Conservation (phyloP, 768 basidiomycete genomes). For the Brasilioporus rufonigricans region DNA sequence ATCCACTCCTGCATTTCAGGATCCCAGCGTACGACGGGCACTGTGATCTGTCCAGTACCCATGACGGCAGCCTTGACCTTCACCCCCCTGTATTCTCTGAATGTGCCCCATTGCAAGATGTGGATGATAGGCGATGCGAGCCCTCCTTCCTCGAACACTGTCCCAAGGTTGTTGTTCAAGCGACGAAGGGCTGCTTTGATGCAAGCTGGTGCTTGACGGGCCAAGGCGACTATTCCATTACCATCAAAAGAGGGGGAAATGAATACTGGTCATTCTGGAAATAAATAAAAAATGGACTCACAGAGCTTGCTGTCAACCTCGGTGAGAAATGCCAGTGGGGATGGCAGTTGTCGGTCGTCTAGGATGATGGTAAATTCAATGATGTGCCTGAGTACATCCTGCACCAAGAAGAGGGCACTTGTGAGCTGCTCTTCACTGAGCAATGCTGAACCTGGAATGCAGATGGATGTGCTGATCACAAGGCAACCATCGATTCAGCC, state of each 20-base stretch:
- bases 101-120: constrained; percentile 14
- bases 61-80: constrained; percentile 6
- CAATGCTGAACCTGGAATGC: neutral
- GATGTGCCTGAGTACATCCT: constrained; percentile 7
- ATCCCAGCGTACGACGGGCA: constrained; percentile 16
- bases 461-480: constrained; percentile 2
- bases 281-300: neutral
- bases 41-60: constrained; percentile 15
- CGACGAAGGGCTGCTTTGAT: constrained; percentile 5
- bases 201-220: neutral
- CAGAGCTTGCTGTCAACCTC: constrained; percentile 8
- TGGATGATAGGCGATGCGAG: constrained; percentile 12
- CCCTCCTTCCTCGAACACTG: neutral
- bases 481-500: neutral
- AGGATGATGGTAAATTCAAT: constrained; percentile 15
- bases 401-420: constrained; percentile 9
- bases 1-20: constrained; percentile 15
- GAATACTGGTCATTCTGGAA: neutral
- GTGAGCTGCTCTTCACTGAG: constrained; percentile 12
- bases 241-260: neutral
- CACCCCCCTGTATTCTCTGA: constrained; percentile 11
- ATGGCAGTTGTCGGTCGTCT: constrained; percentile 6
- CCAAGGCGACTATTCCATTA: neutral
- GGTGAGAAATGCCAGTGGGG: constrained; percentile 6
- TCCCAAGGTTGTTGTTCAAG: neutral